A percentile compares a stretch with the other conserved stretches of the same genome.
These are phyloP conservation scores for Xylariaceae sp. DNA, from an alignment of 2,329 filamentous ascomycete species.

Conservation along the genomic window DNA sequence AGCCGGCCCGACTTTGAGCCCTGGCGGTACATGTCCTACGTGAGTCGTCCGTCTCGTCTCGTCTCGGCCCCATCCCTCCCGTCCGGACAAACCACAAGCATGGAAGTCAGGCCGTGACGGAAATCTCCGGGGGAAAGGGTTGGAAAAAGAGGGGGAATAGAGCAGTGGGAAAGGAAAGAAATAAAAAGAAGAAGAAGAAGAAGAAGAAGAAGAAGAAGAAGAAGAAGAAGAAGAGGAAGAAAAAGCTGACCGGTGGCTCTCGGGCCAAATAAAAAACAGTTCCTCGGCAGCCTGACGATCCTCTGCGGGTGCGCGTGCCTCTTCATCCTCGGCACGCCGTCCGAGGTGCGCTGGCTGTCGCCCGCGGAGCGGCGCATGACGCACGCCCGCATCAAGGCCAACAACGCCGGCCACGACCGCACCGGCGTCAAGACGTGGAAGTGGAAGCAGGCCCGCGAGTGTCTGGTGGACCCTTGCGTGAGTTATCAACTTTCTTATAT, in stretches of 20 bases:
- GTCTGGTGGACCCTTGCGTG: conserved; percentile 26
- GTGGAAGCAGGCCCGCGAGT: conserved; percentile 30
- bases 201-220: no score
- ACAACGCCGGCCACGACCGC: conserved; percentile 30
- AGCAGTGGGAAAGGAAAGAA: no score
- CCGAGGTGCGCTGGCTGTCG: conserved; percentile 29
- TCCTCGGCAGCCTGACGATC: conserved; percentile 28
- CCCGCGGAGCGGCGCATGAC: conserved; percentile 29
- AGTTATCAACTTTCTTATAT: conserved; percentile 4
- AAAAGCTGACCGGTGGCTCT: no score
- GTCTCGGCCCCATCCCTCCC: background rate
- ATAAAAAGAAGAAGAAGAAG: no score
- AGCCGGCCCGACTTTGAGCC: conserved; percentile 23
- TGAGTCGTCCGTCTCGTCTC: conserved; percentile 8
- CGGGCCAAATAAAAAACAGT: conserved; percentile 13
- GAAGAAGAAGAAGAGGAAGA: no score
- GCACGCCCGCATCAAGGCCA: conserved; percentile 26
- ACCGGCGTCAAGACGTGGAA: conserved; percentile 30
- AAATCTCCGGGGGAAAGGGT: no score
- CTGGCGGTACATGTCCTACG: conserved; percentile 32
- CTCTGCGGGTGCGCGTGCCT: conserved; percentile 25
- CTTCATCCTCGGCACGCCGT: conserved; percentile 29
- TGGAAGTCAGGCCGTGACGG: no score
- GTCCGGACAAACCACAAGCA: background rate
- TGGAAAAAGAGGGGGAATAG: no score